Evolutionary conservation across 1,139 yeast genomes (phyloP), one percentile per base, ranked within the genome.

Genomic region (Pichia sp.): DNA sequence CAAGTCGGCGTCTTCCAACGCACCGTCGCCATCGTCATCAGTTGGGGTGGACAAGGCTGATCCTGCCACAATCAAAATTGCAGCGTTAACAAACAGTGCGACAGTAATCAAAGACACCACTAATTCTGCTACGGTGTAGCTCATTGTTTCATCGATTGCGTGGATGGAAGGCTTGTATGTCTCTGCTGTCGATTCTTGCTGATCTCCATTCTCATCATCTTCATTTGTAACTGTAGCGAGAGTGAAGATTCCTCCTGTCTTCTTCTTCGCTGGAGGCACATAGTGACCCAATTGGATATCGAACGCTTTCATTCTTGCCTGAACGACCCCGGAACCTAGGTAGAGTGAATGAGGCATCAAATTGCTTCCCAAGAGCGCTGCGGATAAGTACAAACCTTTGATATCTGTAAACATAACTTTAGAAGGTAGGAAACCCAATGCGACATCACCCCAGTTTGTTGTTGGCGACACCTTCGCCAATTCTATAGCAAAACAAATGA

Each of bases 311-410:
- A 93, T 75, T 58, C 99, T 79, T 2, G 97, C 87, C 68, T 92
- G 97, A 8, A 93, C 98, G 55, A 93, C 77, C 1, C 97, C 96
- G 0, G 96, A 87, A 1, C 99, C 99, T 55, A 93, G 75, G 67
- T 88, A 93, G 47, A 93, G 75, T 1, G 96, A 87, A 69, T 93
- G 99, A 3, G 99, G 99, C 99, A 93, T 93, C 34, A 93, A 96
- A 1, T 98, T 93, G 32, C 98, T 97, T 23, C 99, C 99, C 54
- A 93, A 75, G 53, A 93, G 87, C 23, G 97, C 98, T 62, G 95
- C 83, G 52, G 96, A 84, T 45, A 90, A 75, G 67, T 88, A 93
- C 47, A 92, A 74, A 0, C 97, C 98, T 42, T 88, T 85, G 57
- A 85, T 82, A 54, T 89, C 88, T 15, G 62, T 54, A 42, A 90